Percentiles rank a stretch among this genome's conserved stretches.
Conservation (phyloP, 2,329 filamentous ascomycete genomes). For the Cercospora zeina region DNA sequence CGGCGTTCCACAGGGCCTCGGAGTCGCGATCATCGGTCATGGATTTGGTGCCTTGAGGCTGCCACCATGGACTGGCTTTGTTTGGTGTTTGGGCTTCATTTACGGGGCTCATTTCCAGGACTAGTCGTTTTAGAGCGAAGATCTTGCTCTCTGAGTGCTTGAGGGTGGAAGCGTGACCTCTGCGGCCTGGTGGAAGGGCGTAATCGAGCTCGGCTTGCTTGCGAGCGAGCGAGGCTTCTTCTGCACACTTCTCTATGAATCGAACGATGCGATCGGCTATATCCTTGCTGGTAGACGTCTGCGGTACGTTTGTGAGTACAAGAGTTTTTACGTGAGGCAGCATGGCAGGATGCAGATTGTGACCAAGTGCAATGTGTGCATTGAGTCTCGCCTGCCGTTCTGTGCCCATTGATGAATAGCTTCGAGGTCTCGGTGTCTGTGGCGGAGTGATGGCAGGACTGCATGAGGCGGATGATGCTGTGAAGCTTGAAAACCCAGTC, state of each 20-base stretch:
- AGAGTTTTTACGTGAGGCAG: slow-evolving; percentile 57
- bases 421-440: slow-evolving; percentile 28
- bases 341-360: slow-evolving; percentile 55
- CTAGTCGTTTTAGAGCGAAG: slow-evolving; percentile 58
- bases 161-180: slow-evolving; percentile 51
- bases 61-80: slow-evolving; percentile 50
- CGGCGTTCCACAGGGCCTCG: slow-evolving; percentile 61
- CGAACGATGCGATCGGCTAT: slow-evolving; percentile 52
- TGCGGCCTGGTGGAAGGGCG: slow-evolving; percentile 58
- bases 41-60: slow-evolving; percentile 51
- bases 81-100: slow-evolving; percentile 30
- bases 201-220: slow-evolving; percentile 59
- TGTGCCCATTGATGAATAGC: slow-evolving; percentile 36
- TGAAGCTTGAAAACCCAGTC: slow-evolving; percentile 9
- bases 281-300: slow-evolving; percentile 37
- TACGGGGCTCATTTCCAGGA: slow-evolving; percentile 56
- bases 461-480: slow-evolving; percentile 8
- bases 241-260: slow-evolving; percentile 59
- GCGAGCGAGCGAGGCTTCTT: slow-evolving; percentile 55
- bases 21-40: slow-evolving; percentile 61
- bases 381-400: slow-evolving; percentile 36
- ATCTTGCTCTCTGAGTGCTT: slow-evolving; percentile 43
- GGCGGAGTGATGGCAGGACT: slow-evolving; percentile 18
- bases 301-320: slow-evolving; percentile 58
- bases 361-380: slow-evolving; percentile 28